Evolutionary conservation across 2,329 filamentous ascomycete species (phyloP), one percentile per base, ranked within the genome.

Genomic region (Diaporthe sp.): DNA sequence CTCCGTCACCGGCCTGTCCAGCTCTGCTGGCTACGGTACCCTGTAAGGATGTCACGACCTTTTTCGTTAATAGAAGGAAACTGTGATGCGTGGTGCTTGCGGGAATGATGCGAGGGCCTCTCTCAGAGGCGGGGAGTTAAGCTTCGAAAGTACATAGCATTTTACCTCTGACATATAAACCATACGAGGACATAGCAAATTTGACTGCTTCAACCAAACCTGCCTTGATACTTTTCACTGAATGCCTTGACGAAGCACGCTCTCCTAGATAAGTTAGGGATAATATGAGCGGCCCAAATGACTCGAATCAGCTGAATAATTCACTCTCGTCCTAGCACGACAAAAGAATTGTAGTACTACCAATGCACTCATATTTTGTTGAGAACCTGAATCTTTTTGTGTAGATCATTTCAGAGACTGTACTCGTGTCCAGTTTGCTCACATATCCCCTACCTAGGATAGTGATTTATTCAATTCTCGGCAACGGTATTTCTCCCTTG

Each of bases 11-110:
- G 83, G 77, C 53, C 84, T 87, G 68, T 79, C 80, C 22, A 82
- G 79, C 75, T 84, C 81, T 55, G 87, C 88, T 78, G 88, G 88
- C 12, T 85, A 89, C 76, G 88, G 88, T 39, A 85, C 82, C 71
- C 80, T 86, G 74, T 87, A 83, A 78, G 28, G 2, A 8, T 5
- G 39, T 12, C 22, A 42, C 19, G 0, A 2, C 17, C 22, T 4
- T 1, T 42, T 31, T 22, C 4, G 28, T 28, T 28, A 4, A 31
- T 31, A 31, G 3, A 65, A 53, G 17, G 9, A 13, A 3, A 12
- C 1, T 22, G n/a, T 4, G 46, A 42, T 70, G n/a, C 28, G 13
- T 60, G 58, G 13, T 25, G 5, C 19, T 25, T 4, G 9, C 8
- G 22, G 57, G 25, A 42, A 61, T 13, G 13, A 61, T 42, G 13